phyloP scores from a whole-genome alignment of 225 moss, liverwort and hornwort species.

The Polytrichum commune region DNA sequence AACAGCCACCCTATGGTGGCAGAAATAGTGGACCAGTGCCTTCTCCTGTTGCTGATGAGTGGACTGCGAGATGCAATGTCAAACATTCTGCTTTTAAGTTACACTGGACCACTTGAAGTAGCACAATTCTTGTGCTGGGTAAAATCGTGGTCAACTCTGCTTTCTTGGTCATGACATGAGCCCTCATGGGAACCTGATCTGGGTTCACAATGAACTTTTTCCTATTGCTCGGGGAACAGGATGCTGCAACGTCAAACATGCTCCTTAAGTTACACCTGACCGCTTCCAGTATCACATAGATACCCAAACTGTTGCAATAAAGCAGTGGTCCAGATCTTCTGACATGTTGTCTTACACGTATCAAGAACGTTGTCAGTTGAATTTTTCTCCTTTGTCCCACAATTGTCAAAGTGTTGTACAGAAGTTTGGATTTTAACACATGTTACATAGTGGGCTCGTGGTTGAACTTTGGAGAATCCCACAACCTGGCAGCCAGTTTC shows the following conservation, averaged over 20 bases:
- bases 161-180: too few species aligned
- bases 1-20: slow-evolving; percentile 17
- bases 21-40: slow-evolving; percentile 5
- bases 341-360: background rate
- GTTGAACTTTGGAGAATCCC: slow-evolving; percentile 14
- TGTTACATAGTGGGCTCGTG: slow-evolving; percentile 20
- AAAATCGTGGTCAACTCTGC: too few species aligned
- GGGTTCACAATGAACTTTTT: background rate
- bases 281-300: slow-evolving; percentile 11
- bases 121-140: background rate
- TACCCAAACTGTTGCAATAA: background rate
- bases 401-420: slow-evolving; percentile 31
- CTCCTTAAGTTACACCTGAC: slow-evolving; percentile 18
- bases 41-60: slow-evolving; percentile 10
- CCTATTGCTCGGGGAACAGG: slow-evolving; percentile 5
- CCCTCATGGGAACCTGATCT: too few species aligned
- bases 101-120: slow-evolving; percentile 13
- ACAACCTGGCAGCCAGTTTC: slow-evolving; percentile 26
- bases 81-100: slow-evolving; percentile 10
- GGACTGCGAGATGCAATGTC: slow-evolving; percentile 6
- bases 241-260: slow-evolving; percentile 3
- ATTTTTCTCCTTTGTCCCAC: slow-evolving; percentile 11
- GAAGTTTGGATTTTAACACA: slow-evolving; percentile 17
- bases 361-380: slow-evolving; percentile 10
- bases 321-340: background rate